A percentile compares a stretch with the other conserved stretches of the same genome.
These are phyloP conservation scores for Eutrema japonicum DNA, from an alignment of 345 rosid genomes.

Conservation along the genomic window DNA sequence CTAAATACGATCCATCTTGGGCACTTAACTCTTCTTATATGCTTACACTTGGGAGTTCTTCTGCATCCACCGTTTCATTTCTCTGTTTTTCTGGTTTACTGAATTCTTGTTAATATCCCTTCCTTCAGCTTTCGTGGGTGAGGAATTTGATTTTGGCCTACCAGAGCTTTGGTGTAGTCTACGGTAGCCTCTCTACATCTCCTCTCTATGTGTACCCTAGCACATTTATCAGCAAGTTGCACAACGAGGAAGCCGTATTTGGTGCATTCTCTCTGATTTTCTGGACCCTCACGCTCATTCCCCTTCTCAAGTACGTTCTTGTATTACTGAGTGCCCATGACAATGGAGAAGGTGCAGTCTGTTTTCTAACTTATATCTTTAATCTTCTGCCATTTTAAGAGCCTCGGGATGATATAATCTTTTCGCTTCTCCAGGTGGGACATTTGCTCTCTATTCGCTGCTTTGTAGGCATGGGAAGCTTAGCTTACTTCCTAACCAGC, in stretches of 20 bases:
- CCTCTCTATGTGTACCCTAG: conserved; percentile 81
- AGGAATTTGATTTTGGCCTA: conserved; percentile 76
- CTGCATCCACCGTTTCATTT: not conserved
- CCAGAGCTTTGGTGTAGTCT: conserved; percentile 92
- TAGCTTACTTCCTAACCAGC: conserved; percentile 92
- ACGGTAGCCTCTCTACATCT: conserved; percentile 84
- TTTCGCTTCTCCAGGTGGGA: conserved; percentile 63
- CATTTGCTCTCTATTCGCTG: conserved; percentile 87
- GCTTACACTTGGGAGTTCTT: not conserved
- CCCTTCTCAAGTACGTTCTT: conserved; percentile 73
- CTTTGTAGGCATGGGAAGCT: conserved; percentile 90
- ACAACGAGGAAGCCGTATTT: conserved; percentile 63
- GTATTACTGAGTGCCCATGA: conserved; percentile 76
- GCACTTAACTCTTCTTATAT: too few species aligned
- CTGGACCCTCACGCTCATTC: conserved; percentile 84
- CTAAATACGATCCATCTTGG: too few species aligned
- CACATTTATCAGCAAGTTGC: conserved; percentile 65
- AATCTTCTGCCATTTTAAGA: conserved; percentile 4
- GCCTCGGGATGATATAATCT: conserved; percentile 20
- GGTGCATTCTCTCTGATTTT: conserved; percentile 90
- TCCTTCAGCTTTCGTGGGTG: conserved; percentile 71
- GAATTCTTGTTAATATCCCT: not conserved
- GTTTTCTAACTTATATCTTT: not conserved
- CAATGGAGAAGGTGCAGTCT: conserved; percentile 74
- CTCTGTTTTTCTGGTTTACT: conserved; percentile 30